Base-by-base conservation (phyloP, 2,329 filamentous ascomycete genomes). In the Fusarium irregulare region DNA sequence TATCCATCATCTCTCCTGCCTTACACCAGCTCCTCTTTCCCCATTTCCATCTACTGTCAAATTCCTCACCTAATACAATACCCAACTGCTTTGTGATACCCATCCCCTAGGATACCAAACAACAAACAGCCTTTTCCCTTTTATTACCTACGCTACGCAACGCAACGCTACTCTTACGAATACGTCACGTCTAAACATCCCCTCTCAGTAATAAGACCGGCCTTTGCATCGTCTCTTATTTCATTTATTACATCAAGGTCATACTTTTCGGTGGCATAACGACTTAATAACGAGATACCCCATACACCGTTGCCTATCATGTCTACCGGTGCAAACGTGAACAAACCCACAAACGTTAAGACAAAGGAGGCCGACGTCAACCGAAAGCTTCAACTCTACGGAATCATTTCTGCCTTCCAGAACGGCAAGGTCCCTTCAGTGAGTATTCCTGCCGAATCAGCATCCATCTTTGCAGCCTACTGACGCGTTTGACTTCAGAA, bases 311-410 rank as follows among this genome's bases (percentile, higher is more conserved):
- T 51, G 65, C 61, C 63, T 73, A 75, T 48, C 74, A 82, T 82
- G 80, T 71, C 81, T 54, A 74, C 74, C 73, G 81, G 80, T 70
- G 75, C 73, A 71, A 80, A 80, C 70, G 91, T 95, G 77, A 94
- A 96, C 81, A 88, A 86, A 74, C 93, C 93, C 32, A 91, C 88
- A 68, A 87, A 96, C 80, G 76, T 86, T 66, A 90, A 92, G 83
- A 81, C 88, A 80, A 95, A 94, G 87, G 93, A 97, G 84, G 87
- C 87, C 73, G 91, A 97, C 79, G 91, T 98, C 82, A 96, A 96
- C 82, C 89, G 90, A 79, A 99, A 99, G 85, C 90, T 99, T 54
- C 94, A 98, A 82, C 83, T 98, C 40, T 99, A 97, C 77, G 96
- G 95, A 77, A 98, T 98, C 80, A 88, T 91, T 82, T 82, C 80